Evolutionary conservation across 176 grass and related monocot genomes (phyloP), one percentile per base, ranked within the genome.

Genomic region (Musa itinerans): DNA sequence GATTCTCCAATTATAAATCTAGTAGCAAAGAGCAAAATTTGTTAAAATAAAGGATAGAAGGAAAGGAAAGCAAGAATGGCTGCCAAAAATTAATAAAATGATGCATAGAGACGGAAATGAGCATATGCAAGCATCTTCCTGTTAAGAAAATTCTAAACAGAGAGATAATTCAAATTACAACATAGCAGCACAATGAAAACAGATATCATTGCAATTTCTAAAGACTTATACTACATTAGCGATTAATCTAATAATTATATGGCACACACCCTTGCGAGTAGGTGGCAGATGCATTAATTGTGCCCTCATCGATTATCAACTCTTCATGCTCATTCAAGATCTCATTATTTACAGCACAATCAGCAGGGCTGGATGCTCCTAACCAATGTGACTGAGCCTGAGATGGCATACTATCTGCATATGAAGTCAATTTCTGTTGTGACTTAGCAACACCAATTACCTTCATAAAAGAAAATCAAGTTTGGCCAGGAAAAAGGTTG

Each of bases 211-310:
- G 34, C 34, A 43, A 43, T 43, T 43, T 43, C 4, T 43, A 43
- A 6, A 43, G 34, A 43, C 34, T 43, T 43, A 43, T 17, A 78
- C 68, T 62, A 68, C 0, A 1, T 55, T 78, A 70, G 50, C 64
- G 78, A 83, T 23, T 16, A 66, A 29, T 9, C 27, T 58, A 14
- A 69, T 50, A 20, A 55, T 64, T 86, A 87, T 78, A 54, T 11
- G 64, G 11, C n/a, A 80, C 94, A 9, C 85, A 93, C 94, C 89
- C 86, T 81, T 98, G 86, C 34, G 94, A 98, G 86, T 98, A 98
- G 21, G 86, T 83, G 66, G 82, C 81, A 66, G 94, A 98, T 52
- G 93, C 53, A 22, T 72, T 87, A 70, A 98, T 98, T 2, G 88
- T 93, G 75, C 94, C 94, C 69, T 93, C 94, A 79, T 98, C 94